These are phyloP conservation scores for Myochromella boudieri DNA, from an alignment of 768 basidiomycete species.

Conservation along the genomic window DNA sequence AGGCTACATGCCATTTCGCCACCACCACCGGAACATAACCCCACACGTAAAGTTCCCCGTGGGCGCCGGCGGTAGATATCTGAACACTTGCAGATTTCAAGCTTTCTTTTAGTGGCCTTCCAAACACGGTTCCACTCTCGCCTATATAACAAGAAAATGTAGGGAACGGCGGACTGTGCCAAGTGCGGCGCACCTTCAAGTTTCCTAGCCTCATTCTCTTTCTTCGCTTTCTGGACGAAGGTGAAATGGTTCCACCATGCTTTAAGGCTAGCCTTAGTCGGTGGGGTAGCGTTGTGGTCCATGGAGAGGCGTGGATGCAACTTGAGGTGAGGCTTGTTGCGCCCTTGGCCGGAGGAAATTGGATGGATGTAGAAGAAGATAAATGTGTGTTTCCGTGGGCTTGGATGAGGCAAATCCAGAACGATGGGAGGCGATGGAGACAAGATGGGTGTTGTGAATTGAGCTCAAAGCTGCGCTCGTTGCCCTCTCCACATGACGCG, in stretches of 20 bases:
- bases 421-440: slow-evolving; percentile 1
- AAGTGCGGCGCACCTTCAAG: slow-evolving; percentile 24
- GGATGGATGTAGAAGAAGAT: slow-evolving; percentile 11
- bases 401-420: slow-evolving; percentile 17
- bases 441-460: slow-evolving; percentile 1
- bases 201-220: slow-evolving; percentile 42
- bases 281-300: slow-evolving; percentile 23
- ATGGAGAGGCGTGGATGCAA: slow-evolving; percentile 9
- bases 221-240: slow-evolving; percentile 61
- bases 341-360: slow-evolving; percentile 8
- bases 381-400: slow-evolving; percentile 13
- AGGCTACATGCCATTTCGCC: slow-evolving; percentile 81
- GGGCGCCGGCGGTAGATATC: slow-evolving; percentile 84
- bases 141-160: slow-evolving; percentile 7
- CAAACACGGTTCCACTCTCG: slow-evolving; percentile 59
- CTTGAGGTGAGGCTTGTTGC: slow-evolving; percentile 10
- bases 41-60: slow-evolving; percentile 86
- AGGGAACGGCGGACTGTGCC: not conserved
- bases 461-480: slow-evolving; percentile 8
- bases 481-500: slow-evolving; percentile 20
- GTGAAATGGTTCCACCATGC: slow-evolving; percentile 85
- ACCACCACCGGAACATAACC: slow-evolving; percentile 97
- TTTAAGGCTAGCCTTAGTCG: slow-evolving; percentile 61
- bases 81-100: slow-evolving; percentile 88
- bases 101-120: slow-evolving; percentile 80